Conservation (phyloP, 768 basidiomycete genomes). For the Tephrocybe sp. region DNA sequence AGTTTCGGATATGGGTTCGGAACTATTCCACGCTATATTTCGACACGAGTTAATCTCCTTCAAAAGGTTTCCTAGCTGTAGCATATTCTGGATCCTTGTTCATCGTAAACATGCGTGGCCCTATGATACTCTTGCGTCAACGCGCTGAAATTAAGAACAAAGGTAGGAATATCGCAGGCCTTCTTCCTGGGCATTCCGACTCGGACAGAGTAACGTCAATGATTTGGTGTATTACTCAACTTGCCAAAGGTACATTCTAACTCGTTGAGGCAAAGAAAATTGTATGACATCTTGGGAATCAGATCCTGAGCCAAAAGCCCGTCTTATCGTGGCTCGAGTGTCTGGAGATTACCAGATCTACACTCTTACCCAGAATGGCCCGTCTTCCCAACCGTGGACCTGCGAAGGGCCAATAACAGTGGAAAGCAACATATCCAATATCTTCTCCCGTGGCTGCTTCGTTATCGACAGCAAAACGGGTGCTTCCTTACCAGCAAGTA, state of each 20-base stretch:
- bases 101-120: constrained; percentile 74
- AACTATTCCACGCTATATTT: neutral
- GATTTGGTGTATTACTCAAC: constrained; percentile 62
- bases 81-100: constrained; percentile 60
- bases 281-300: neutral
- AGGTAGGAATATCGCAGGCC: constrained; percentile 31
- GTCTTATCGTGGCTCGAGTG: constrained; percentile 58
- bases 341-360: constrained; percentile 63
- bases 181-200: constrained; percentile 31
- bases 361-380: constrained; percentile 38
- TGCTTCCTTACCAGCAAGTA: constrained; percentile 37
- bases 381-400: constrained; percentile 33
- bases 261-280: neutral
- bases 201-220: constrained; percentile 50
- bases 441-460: constrained; percentile 46
- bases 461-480: constrained; percentile 58
- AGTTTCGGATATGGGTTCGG: constrained; percentile 70
- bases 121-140: constrained; percentile 60
- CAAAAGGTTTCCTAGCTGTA: constrained; percentile 71
- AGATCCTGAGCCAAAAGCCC: constrained; percentile 48
- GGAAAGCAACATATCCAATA: constrained; percentile 38
- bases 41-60: neutral
- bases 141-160: constrained; percentile 35
- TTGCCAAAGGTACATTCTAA: constrained; percentile 44
- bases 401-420: constrained; percentile 29